Conservation (phyloP, 2,329 filamentous ascomycete genomes). For the Colletotrichum sp. region DNA sequence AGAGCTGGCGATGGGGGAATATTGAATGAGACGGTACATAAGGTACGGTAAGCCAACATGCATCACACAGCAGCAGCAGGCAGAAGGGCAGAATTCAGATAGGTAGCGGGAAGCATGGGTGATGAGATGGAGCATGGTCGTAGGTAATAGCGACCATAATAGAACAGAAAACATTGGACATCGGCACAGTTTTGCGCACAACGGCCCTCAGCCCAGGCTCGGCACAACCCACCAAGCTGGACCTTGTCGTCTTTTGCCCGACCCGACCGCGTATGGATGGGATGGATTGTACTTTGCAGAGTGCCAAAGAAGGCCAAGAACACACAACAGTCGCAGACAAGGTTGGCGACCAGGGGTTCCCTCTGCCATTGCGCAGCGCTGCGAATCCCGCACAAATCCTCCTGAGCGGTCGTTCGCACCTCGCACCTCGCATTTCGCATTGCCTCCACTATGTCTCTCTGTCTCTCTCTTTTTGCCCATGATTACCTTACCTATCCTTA, state of each 20-base stretch:
- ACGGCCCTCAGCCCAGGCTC: constrained; percentile 1
- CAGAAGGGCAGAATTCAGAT: background rate
- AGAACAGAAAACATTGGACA: background rate
- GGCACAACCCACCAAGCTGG: constrained; percentile 16
- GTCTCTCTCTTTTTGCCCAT: background rate
- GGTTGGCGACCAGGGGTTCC: background rate
- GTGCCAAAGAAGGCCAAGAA: background rate
- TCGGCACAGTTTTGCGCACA: constrained; percentile 1
- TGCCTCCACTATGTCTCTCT: too few species aligned
- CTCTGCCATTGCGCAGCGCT: background rate
- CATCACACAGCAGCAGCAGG: background rate
- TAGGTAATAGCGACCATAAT: background rate
- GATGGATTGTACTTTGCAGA: background rate
- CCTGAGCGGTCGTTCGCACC: background rate
- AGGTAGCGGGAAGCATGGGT: background rate
- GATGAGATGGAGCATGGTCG: constrained; percentile 11
- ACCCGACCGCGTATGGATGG: background rate
- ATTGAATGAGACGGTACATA: background rate
- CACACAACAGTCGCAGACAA: background rate
- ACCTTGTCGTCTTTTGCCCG: constrained; percentile 5
- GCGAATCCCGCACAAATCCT: background rate
- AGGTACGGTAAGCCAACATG: background rate
- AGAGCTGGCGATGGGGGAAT: background rate
- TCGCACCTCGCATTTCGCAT: background rate
- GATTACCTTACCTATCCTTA: background rate